A percentile compares a stretch with the other conserved stretches of the same genome.
Evolutionary conservation across 352 stramenopile species (phyloP).

Genomic region (Hyaloperonospora brassicae): DNA sequence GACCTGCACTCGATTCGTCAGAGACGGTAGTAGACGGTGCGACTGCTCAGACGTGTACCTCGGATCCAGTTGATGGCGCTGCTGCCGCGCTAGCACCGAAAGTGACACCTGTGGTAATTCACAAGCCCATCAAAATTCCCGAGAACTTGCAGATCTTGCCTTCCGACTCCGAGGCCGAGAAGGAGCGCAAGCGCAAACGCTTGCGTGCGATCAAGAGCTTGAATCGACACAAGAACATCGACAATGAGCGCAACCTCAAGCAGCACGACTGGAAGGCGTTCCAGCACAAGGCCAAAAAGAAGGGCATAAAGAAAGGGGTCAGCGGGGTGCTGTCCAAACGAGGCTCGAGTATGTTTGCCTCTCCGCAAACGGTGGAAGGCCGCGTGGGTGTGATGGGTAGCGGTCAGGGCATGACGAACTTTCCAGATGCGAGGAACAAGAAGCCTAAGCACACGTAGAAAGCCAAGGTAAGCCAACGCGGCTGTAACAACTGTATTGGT

Average conservation of each 20-base stretch:
- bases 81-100: conserved; percentile 18
- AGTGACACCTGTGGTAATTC: conserved; percentile 40
- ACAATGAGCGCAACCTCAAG: conserved; percentile 79
- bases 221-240: conserved; percentile 80
- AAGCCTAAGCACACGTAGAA: conserved; percentile 47
- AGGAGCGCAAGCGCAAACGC: conserved; percentile 79
- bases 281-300: conserved; percentile 73
- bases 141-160: conserved; percentile 79
- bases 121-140: conserved; percentile 78
- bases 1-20: conserved; percentile 4
- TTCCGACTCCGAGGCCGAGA: conserved; percentile 78
- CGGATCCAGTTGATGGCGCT: conserved; percentile 17
- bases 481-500: neutral
- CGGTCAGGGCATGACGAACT: conserved; percentile 82
- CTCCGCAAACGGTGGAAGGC: conserved; percentile 70
- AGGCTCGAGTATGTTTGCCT: conserved; percentile 86
- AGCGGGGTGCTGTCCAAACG: conserved; percentile 70
- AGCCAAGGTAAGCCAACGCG: conserved; percentile 18
- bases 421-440: conserved; percentile 52
- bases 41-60: conserved; percentile 12
- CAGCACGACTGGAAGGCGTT: conserved; percentile 85
- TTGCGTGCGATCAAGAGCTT: conserved; percentile 79
- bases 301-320: conserved; percentile 55
- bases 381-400: conserved; percentile 84
- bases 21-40: conserved; percentile 10